These are phyloP conservation scores for Thelonectria olida DNA, from an alignment of 2,329 filamentous ascomycete genomes.

Conservation along the genomic window DNA sequence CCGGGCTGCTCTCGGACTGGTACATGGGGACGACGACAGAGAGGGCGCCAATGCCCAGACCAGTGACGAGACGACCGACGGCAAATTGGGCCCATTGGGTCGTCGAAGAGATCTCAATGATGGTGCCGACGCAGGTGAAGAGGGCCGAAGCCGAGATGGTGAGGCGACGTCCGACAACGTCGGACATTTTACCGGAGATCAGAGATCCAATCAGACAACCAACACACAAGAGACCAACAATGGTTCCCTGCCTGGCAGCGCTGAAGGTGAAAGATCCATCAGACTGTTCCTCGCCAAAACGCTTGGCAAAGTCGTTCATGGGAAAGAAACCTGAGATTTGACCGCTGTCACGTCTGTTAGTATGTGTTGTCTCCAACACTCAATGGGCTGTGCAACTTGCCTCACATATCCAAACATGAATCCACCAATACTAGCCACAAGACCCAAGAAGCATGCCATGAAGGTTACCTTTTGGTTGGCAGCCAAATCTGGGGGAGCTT, in stretches of 20 bases:
- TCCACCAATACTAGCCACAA: constrained; percentile 63
- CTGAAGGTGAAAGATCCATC: constrained; percentile 59
- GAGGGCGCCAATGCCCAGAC: constrained; percentile 71
- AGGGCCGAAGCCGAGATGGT: constrained; percentile 71
- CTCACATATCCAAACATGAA: constrained; percentile 68
- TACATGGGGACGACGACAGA: constrained; percentile 75
- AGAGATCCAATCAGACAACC: constrained; percentile 69
- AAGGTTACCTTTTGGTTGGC: constrained; percentile 47
- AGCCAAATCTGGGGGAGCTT: constrained; percentile 9
- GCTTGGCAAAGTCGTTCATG: constrained; percentile 64
- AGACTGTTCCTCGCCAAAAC: constrained; percentile 59
- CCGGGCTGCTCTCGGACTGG: constrained; percentile 71
- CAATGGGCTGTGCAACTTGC: constrained; percentile 45
- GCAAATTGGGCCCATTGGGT: constrained; percentile 71
- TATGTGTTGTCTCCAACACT: neutral
- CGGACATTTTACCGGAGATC: constrained; percentile 67
- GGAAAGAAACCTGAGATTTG: constrained; percentile 70
- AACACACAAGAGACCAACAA: constrained; percentile 69
- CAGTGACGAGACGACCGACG: constrained; percentile 71
- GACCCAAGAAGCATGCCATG: constrained; percentile 58
- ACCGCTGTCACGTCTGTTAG: constrained; percentile 51
- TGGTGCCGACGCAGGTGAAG: constrained; percentile 70
- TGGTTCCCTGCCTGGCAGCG: constrained; percentile 67
- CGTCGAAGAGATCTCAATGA: constrained; percentile 68
- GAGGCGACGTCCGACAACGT: constrained; percentile 67